Percentiles rank a stretch among this genome's conserved stretches.
Conservation (phyloP, 2,329 filamentous ascomycete species). For the Ophiostoma ips region DNA sequence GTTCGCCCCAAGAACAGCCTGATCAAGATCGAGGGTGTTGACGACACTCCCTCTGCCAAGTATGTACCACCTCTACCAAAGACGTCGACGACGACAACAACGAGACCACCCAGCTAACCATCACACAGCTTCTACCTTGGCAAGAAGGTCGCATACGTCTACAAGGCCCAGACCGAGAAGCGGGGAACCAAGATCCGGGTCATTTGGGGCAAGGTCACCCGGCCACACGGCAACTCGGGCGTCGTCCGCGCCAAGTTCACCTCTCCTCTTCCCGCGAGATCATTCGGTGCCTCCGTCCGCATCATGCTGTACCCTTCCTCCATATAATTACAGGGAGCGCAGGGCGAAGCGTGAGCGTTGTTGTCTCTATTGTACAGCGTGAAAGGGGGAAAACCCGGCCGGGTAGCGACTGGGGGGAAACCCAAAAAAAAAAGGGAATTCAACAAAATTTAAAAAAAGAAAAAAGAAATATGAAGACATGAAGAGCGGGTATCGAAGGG, state of each 20-base stretch:
- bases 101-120: background rate
- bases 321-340: slow-evolving; percentile 67
- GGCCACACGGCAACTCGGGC: slow-evolving; percentile 66
- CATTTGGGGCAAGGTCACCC: slow-evolving; percentile 19
- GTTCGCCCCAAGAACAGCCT: slow-evolving; percentile 83
- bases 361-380: slow-evolving; percentile 10
- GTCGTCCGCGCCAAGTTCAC: slow-evolving; percentile 97
- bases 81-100: slow-evolving; percentile 11
- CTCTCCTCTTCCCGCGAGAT: slow-evolving; percentile 88
- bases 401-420: background rate
- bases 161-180: slow-evolving; percentile 87
- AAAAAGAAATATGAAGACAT: background rate
- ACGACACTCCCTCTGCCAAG: slow-evolving; percentile 77
- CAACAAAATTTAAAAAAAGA: too few species aligned
- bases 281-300: slow-evolving; percentile 90
- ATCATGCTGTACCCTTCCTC: slow-evolving; percentile 97
- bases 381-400: too few species aligned
- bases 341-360: slow-evolving; percentile 11
- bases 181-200: slow-evolving; percentile 97
- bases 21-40: slow-evolving; percentile 98
- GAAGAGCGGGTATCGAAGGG: background rate
- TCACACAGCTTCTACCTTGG: slow-evolving; percentile 73
- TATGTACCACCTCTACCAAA: slow-evolving; percentile 45
- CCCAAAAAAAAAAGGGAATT: background rate
- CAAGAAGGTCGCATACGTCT: slow-evolving; percentile 98